Evolutionary conservation across 192 early-diverging fungal species (phyloP).

Genomic region (Backusella liffmaniae): DNA sequence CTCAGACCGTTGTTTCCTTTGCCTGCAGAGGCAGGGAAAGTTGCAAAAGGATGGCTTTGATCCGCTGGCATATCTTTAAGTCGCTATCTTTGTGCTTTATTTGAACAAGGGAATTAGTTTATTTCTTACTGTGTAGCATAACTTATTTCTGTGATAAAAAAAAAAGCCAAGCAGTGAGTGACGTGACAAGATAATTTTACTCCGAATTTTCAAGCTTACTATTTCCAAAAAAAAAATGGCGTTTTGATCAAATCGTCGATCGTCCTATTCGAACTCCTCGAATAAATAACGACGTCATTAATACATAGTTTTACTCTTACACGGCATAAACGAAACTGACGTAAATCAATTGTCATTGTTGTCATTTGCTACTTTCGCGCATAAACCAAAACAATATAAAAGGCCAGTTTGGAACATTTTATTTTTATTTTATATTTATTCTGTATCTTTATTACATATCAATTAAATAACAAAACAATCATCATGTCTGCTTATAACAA

Average conservation of each 20-base stretch:
- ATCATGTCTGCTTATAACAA: slow-evolving; percentile 18
- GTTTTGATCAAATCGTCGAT: neutral
- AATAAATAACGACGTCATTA: neutral
- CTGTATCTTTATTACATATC: neutral
- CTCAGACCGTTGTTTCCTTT: slow-evolving; percentile 29
- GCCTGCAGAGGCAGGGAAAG: slow-evolving; percentile 26
- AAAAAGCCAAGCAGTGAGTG: neutral
- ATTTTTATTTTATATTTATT: neutral
- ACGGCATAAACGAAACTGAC: neutral
- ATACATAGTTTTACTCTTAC: neutral
- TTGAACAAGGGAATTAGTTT: neutral
- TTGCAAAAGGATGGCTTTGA: slow-evolving; percentile 25
- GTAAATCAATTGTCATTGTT: slow-evolving; percentile 1
- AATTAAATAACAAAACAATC: neutral
- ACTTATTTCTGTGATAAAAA: neutral
- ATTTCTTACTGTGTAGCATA: slow-evolving; percentile 3
- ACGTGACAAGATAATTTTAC: neutral
- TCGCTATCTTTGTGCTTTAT: neutral
- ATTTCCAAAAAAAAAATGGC: no score
- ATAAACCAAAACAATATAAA: slow-evolving; percentile 3
- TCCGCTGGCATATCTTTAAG: slow-evolving; percentile 20
- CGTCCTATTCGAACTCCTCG: neutral
- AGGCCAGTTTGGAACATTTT: neutral
- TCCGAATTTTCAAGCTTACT: neutral
- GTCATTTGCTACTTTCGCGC: neutral